Percentiles rank a stretch among this genome's conserved stretches.
These are phyloP conservation scores for Debaryomycetaceae sp. DNA, from an alignment of 1,139 yeast species.

Conservation along the genomic window DNA sequence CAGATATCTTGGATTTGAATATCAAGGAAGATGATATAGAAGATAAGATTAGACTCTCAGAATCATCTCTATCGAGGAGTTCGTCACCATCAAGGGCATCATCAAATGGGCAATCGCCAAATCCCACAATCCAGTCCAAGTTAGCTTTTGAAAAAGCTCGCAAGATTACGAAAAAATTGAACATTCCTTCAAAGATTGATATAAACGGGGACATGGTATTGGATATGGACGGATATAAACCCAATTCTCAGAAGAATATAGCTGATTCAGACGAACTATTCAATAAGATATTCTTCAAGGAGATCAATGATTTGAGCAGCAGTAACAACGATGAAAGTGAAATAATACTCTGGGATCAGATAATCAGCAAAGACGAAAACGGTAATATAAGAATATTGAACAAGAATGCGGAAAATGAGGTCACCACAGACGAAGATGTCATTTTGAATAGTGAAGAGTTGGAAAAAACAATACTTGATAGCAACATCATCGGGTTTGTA, in stretches of 20 bases:
- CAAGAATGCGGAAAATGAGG: slow-evolving; percentile 20
- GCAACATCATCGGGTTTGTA: background rate
- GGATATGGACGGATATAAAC: slow-evolving; percentile 96
- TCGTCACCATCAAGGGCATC: slow-evolving; percentile 13
- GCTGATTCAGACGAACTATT: slow-evolving; percentile 69
- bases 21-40: slow-evolving; percentile 22
- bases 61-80: slow-evolving; percentile 9
- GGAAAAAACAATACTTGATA: slow-evolving; percentile 1
- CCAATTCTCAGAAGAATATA: slow-evolving; percentile 68
- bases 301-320: slow-evolving; percentile 25
- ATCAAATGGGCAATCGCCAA: slow-evolving; percentile 17
- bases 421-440: slow-evolving; percentile 6
- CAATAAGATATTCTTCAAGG: slow-evolving; percentile 66
- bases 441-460: slow-evolving; percentile 1
- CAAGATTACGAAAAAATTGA: slow-evolving; percentile 65
- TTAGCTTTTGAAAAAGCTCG: slow-evolving; percentile 62
- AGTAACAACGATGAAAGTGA: slow-evolving; percentile 17
- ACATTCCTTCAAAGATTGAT: slow-evolving; percentile 86
- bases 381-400: slow-evolving; percentile 65
- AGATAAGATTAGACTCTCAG: slow-evolving; percentile 21
- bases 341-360: slow-evolving; percentile 32
- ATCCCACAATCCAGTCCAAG: slow-evolving; percentile 27
- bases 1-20: slow-evolving; percentile 36
- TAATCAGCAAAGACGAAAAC: slow-evolving; percentile 53
- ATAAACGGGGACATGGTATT: slow-evolving; percentile 87